Base-by-base conservation (phyloP, 2,329 filamentous ascomycete genomes). In the Phyllosticta citrichinensis region DNA sequence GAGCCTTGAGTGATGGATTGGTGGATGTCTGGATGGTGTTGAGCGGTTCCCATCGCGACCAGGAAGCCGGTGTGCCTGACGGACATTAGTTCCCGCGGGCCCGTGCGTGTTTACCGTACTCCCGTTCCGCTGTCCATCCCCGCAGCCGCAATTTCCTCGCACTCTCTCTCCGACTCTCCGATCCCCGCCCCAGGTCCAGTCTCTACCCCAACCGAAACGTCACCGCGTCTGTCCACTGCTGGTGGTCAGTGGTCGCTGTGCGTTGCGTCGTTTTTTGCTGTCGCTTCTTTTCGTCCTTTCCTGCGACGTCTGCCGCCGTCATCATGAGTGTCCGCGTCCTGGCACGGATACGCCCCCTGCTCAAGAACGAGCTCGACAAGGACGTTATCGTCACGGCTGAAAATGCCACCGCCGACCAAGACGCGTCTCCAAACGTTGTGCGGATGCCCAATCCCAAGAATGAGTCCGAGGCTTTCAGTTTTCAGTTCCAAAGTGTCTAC, bases 361-460 rank as follows among this genome's bases (percentile, higher is more conserved):
- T 97, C 64, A 87, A 89, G 68, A 86, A 87, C 65, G 94, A 97
- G 79, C 80, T 87, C 62, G 89, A 94, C 70, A 88, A 88, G 74
- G 93, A 97, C 77, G 83, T 89, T 63, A 96, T 97, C 67, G 87
- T 97, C 66, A 83, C 81, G 64, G 82, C 80, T 62, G 82, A 75
- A 59, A 66, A 86, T 17, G 62, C 66, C 11, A 63, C 70, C 25
- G 68, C 70, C 22, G 69, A 68, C 60, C 73, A 73, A 9, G 68
- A 70, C 17, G 69, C 68, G 66, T 82, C 80, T 65, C 80, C 85
- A 20, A 84, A 82, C 25, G 77, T 95, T 30, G 85, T 97, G 70
- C 87, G 88, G 73, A 95, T 97, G 68, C 93, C 93, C 3, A 97
- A 91, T 71, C 92, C 93, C 0, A 96, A 94, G 78, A 97, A 97